Evolutionary conservation across 2,329 filamentous ascomycete species (phyloP), one percentile per base, ranked within the genome.

Genomic region (Fusarium foetens): DNA sequence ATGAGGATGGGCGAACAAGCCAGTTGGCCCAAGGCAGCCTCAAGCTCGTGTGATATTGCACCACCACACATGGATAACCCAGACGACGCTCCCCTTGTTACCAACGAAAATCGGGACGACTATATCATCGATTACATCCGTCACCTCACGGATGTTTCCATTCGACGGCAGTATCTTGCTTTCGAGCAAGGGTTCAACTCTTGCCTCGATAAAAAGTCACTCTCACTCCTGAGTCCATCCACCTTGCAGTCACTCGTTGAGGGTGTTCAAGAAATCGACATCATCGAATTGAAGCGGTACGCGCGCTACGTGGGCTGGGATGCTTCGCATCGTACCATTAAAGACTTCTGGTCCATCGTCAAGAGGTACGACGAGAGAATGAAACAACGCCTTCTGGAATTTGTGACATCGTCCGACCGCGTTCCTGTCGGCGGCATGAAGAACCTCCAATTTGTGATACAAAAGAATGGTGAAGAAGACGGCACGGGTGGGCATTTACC

Each of bases 341-440:
- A 85, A 29, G 89, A 93, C 74, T 98, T 99, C 80, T 99, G 96
- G 96, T 86, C 86, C 17, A 87, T 98, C 12, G 92, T 97, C 2
- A 88, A 88, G 71, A 81, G 80, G 39, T 96, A 89, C 78, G 86
- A 90, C 66, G 86, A 91, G 21, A 85, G 88, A 48, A 92, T 95
- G 85, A 92, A 92, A 81, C 88, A 90, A 58, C 90, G 89, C 76
- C 83, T 99, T 38, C 86, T 99, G 36, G 94, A 98, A 80, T 99
- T 99, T 77, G 95, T 99, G 35, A 99, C 96, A 19, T 95, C 95
- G 1, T 95, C 92, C 75, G 95, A 98, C 78, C 89, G 96, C 5
- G 89, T 98, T 4, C 96, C 96, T 0, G 93, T 97, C 0, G 94
- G 93, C 25, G 96, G 96, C 6, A 90, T 95, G 78, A 88, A 89